Percentiles rank a stretch among this genome's conserved stretches.
Conservation (phyloP, 1,284 basidiomycete genomes). For the Afroboletus lepidellus region DNA sequence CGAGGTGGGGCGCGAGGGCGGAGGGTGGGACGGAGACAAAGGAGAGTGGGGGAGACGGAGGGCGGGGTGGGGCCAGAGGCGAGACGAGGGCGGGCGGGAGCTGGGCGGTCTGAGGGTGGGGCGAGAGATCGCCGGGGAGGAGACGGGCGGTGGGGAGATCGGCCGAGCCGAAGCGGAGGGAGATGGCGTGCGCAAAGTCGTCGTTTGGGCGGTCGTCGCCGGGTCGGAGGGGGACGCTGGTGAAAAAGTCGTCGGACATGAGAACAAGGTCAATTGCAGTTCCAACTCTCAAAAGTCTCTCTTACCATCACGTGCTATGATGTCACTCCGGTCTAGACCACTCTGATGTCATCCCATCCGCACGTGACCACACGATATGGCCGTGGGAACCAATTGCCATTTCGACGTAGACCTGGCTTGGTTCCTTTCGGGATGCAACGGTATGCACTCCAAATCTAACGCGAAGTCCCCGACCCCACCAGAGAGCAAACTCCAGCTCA, state of each 20-base stretch:
- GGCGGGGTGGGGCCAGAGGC: neutral
- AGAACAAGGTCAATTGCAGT: neutral
- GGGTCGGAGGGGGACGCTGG: conserved; percentile 20
- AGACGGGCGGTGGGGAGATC: conserved; percentile 35
- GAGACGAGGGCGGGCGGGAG: neutral
- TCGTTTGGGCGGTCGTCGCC: conserved; percentile 15
- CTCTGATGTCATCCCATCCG: conserved; percentile 20
- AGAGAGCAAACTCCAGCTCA: conserved; percentile 50
- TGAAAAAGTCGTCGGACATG: conserved; percentile 35
- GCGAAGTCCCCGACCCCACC: neutral
- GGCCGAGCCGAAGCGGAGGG: conserved; percentile 31
- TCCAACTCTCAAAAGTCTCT: neutral
- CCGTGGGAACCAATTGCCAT: conserved; percentile 14
- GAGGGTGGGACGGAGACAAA: conserved; percentile 37
- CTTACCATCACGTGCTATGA: conserved; percentile 30
- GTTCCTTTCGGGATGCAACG: conserved; percentile 22
- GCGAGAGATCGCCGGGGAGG: conserved; percentile 23
- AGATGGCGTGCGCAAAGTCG: conserved; percentile 42
- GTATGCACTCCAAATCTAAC: conserved; percentile 14
- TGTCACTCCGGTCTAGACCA: conserved; percentile 31
- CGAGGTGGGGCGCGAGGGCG: conserved; percentile 34
- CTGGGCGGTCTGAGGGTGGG: neutral
- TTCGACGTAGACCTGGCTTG: neutral
- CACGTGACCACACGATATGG: conserved; percentile 14
- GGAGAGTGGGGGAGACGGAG: neutral